A percentile compares a stretch with the other conserved stretches of the same genome.
Conservation (phyloP, 495 filamentous ascomycete species). For the Penicillium waksmanii region DNA sequence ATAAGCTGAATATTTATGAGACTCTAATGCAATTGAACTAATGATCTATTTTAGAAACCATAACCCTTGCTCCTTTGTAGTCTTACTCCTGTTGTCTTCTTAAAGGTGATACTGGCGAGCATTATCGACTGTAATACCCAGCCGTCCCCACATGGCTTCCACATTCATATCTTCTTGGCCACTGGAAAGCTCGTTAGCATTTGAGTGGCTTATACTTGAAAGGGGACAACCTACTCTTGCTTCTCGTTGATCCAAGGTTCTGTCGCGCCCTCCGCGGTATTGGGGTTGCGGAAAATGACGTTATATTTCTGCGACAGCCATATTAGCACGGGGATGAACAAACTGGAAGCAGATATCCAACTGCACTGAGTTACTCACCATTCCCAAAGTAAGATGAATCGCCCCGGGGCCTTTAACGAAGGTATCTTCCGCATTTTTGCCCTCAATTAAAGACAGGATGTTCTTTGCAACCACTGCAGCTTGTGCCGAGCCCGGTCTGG, state of each 20-base stretch:
- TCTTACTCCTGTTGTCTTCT: not conserved
- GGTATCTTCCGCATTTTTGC: slow-evolving; percentile 29
- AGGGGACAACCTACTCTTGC: slow-evolving; percentile 42
- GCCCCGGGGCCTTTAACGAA: slow-evolving; percentile 41
- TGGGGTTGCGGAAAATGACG: slow-evolving; percentile 54
- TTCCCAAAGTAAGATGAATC: slow-evolving; percentile 56
- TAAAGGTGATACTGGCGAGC: slow-evolving; percentile 25
- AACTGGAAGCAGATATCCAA: not conserved
- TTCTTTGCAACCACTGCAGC: slow-evolving; percentile 57
- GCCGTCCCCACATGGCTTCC: slow-evolving; percentile 47
- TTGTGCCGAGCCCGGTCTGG: slow-evolving; percentile 55
- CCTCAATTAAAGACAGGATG: slow-evolving; percentile 52
- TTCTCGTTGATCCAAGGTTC: slow-evolving; percentile 48
- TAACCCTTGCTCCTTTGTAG: too few relatives aligned
- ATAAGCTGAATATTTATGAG: too few relatives aligned
- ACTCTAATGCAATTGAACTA: too few relatives aligned
- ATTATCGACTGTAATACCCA: slow-evolving; percentile 31
- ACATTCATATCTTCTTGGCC: slow-evolving; percentile 55
- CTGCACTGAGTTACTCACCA: slow-evolving; percentile 37
- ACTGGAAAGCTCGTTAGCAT: slow-evolving; percentile 32
- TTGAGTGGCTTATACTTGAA: not conserved
- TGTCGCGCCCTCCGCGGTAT: slow-evolving; percentile 44
- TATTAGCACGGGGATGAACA: slow-evolving; percentile 2
- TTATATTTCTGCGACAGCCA: slow-evolving; percentile 43
- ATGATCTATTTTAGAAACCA: too few relatives aligned